phyloP scores from a whole-genome alignment of 2,329 filamentous ascomycete genomes.

The Aschersonia sp. region DNA sequence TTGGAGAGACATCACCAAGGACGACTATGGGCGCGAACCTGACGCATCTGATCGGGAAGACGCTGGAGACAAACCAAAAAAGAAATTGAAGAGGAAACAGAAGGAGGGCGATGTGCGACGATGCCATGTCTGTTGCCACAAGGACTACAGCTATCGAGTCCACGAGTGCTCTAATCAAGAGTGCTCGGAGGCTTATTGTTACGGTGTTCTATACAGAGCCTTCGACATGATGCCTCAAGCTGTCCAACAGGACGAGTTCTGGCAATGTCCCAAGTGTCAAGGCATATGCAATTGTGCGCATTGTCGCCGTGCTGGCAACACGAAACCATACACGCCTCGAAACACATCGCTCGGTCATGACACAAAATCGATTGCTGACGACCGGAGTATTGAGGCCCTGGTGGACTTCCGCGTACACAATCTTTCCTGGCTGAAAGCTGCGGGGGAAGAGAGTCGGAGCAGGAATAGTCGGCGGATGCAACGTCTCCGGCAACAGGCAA shows the following conservation, averaged over 20 bases:
- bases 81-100: conserved; percentile 39
- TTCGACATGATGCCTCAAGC: conserved; percentile 81
- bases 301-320: conserved; percentile 54
- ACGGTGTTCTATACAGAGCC: conserved; percentile 79
- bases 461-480: conserved; percentile 43
- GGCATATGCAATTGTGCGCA: conserved; percentile 76
- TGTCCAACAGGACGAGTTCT: conserved; percentile 65
- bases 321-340: conserved; percentile 70
- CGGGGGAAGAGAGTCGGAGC: conserved; percentile 42
- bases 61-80: conserved; percentile 43
- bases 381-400: conserved; percentile 75
- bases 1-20: conserved; percentile 67
- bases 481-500: conserved; percentile 38
- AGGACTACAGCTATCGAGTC: conserved; percentile 73
- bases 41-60: conserved; percentile 43
- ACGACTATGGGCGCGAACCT: conserved; percentile 30
- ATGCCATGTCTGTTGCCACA: conserved; percentile 75
- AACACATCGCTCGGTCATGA: conserved; percentile 83
- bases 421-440: conserved; percentile 59
- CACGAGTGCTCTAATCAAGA: conserved; percentile 57
- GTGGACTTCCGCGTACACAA: conserved; percentile 89
- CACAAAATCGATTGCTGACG: conserved; percentile 78
- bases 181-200: conserved; percentile 73
- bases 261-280: conserved; percentile 79
- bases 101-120: conserved; percentile 39